Percentiles rank a stretch among this genome's conserved stretches.
Conservation (phyloP, 768 basidiomycete species). For the Dentipellis fragilis region DNA sequence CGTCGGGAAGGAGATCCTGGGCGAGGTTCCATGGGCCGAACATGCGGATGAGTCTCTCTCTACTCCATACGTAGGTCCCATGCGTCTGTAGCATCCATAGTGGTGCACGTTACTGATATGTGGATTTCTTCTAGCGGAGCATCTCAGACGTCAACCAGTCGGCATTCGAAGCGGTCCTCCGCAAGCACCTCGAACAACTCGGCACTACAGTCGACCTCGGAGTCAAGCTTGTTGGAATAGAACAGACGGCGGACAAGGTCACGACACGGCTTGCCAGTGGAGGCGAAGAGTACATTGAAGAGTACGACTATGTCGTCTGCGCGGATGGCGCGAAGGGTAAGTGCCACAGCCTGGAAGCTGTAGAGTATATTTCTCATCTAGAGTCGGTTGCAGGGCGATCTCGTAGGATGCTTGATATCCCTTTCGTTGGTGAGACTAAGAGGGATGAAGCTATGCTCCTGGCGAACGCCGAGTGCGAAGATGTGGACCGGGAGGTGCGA, state of each 20-base stretch:
- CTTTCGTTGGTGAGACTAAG: conserved; percentile 31
- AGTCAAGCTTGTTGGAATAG: conserved; percentile 24
- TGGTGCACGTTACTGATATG: too few species aligned
- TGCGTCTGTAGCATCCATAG: too few species aligned
- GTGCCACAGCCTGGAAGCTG: not conserved
- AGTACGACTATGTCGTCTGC: conserved; percentile 29
- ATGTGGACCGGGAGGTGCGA: conserved; percentile 21
- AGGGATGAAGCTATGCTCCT: conserved; percentile 18
- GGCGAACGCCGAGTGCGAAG: conserved; percentile 29
- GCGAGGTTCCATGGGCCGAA: too few species aligned
- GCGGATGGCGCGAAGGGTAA: conserved; percentile 29
- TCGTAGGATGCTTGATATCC: conserved; percentile 30
- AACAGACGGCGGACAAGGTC: conserved; percentile 24
- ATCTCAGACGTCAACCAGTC: conserved; percentile 17
- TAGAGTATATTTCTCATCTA: too few species aligned
- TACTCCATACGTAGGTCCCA: too few species aligned
- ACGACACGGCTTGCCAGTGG: conserved; percentile 17
- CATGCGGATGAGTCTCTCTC: too few species aligned
- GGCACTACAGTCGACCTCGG: conserved; percentile 24
- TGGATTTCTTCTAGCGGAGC: conserved; percentile 8
- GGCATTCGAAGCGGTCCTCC: conserved; percentile 22
- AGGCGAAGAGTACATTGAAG: conserved; percentile 16
- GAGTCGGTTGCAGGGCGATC: conserved; percentile 18
- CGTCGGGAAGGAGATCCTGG: too few species aligned
- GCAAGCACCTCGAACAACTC: conserved; percentile 17